Percentiles rank a stretch among this genome's conserved stretches.
phyloP scores from a whole-genome alignment of 768 basidiomycete genomes.

The Trametes cinnabarina region DNA sequence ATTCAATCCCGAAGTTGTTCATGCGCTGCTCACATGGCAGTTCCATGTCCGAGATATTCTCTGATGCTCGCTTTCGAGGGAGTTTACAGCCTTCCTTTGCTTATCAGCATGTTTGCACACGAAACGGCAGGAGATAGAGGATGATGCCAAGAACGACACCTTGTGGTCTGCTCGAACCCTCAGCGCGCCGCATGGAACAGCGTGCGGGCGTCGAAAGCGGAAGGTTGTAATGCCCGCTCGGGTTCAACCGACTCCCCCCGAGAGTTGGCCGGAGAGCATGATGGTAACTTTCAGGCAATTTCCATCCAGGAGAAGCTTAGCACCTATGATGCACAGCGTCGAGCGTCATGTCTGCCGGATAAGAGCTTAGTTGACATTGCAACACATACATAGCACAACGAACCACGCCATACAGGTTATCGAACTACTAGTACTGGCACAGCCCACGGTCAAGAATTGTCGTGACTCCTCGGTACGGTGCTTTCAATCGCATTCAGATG shows the following conservation, averaged over 20 bases:
- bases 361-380: no score
- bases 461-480: neutral
- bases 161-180: neutral
- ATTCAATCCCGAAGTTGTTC: neutral
- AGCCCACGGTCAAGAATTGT: no score
- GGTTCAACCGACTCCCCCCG: no score
- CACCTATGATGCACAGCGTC: no score
- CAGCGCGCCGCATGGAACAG: neutral
- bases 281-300: no score
- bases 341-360: no score
- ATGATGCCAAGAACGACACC: neutral
- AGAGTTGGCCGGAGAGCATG: no score
- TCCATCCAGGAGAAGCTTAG: no score
- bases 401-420: neutral
- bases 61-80: neutral
- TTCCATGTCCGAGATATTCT: neutral
- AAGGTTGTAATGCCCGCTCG: no score
- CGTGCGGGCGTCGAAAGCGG: neutral
- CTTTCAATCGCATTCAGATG: neutral
- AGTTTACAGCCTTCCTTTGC: neutral
- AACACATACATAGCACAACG: no score
- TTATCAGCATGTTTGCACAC: neutral
- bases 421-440: neutral
- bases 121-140: neutral
- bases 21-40: neutral